Conservation (phyloP, 1,284 basidiomycete species). For the Phellopilus nigrolimitatus region DNA sequence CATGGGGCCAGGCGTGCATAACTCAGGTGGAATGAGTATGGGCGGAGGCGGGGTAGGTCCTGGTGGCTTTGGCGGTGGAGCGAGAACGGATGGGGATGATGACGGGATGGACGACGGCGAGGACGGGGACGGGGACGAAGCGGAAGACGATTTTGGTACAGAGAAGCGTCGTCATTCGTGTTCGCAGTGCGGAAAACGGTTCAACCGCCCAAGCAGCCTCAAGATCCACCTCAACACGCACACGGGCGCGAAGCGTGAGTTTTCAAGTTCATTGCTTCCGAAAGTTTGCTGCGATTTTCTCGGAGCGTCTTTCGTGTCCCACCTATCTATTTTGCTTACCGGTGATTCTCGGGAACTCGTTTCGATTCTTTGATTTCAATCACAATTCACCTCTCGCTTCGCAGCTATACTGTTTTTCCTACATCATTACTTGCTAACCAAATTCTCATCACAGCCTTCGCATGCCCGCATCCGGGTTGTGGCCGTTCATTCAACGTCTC, state of each 20-base stretch:
- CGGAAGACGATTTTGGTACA: background rate
- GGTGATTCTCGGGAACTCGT: background rate
- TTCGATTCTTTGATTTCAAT: too few relatives aligned
- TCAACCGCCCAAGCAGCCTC: too few relatives aligned
- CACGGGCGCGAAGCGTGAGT: slow-evolving; percentile 52
- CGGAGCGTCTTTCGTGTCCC: background rate
- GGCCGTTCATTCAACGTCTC: slow-evolving; percentile 39
- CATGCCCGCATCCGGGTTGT: slow-evolving; percentile 44
- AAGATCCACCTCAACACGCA: too few relatives aligned
- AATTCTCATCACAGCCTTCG: slow-evolving; percentile 46
- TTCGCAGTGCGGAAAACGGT: too few relatives aligned
- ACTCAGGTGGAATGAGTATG: background rate
- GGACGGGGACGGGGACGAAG: background rate
- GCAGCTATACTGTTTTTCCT: background rate
- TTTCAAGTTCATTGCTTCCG: slow-evolving; percentile 4
- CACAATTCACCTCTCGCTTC: background rate
- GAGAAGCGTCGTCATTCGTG: slow-evolving; percentile 54
- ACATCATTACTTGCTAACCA: slow-evolving; percentile 1
- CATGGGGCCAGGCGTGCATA: background rate
- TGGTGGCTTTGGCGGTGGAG: too few relatives aligned
- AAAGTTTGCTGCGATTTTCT: too few relatives aligned
- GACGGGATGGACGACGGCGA: background rate
- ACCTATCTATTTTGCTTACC: background rate
- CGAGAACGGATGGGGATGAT: too few relatives aligned
- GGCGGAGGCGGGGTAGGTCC: background rate